Evolutionary conservation across 73 alveolate species (phyloP).

Genomic region (Uronychia binucleata): DNA sequence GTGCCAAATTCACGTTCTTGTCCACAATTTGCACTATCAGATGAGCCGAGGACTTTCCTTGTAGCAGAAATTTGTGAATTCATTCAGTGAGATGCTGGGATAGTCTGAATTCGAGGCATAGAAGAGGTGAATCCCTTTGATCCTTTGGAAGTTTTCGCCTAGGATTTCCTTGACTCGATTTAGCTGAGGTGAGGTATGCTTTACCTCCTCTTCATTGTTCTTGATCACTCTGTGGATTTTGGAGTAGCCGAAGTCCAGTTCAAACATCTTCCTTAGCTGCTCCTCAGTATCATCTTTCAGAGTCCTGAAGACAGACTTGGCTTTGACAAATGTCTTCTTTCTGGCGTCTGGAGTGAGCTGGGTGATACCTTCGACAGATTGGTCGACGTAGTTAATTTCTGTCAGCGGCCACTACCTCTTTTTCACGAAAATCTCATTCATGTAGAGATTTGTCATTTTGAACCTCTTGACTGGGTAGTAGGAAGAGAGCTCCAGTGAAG

Average conservation of each 20-base stretch:
- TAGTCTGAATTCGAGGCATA: constrained; percentile 9
- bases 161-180: constrained; percentile 11
- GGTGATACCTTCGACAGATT: background rate
- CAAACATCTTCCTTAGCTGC: constrained; percentile 59
- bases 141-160: constrained; percentile 13
- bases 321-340: background rate
- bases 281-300: constrained; percentile 60
- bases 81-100: constrained; percentile 60
- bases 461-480: constrained; percentile 33
- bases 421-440: background rate
- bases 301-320: constrained; percentile 28
- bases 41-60: constrained; percentile 4
- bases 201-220: constrained; percentile 29
- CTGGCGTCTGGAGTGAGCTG: background rate
- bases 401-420: background rate
- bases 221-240: constrained; percentile 54
- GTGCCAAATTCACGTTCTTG: constrained; percentile 40
- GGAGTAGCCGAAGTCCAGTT: constrained; percentile 45
- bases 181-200: background rate
- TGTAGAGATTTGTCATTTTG: constrained; percentile 8
- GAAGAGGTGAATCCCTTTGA: constrained; percentile 15
- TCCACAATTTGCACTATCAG: constrained; percentile 61
- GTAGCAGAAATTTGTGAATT: constrained; percentile 55
- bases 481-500: constrained; percentile 12
- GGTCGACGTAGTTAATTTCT: background rate